A percentile compares a stretch with the other conserved stretches of the same genome.
These are phyloP conservation scores for Gymnopilus dilepis DNA, from an alignment of 768 basidiomycete species.

Conservation along the genomic window DNA sequence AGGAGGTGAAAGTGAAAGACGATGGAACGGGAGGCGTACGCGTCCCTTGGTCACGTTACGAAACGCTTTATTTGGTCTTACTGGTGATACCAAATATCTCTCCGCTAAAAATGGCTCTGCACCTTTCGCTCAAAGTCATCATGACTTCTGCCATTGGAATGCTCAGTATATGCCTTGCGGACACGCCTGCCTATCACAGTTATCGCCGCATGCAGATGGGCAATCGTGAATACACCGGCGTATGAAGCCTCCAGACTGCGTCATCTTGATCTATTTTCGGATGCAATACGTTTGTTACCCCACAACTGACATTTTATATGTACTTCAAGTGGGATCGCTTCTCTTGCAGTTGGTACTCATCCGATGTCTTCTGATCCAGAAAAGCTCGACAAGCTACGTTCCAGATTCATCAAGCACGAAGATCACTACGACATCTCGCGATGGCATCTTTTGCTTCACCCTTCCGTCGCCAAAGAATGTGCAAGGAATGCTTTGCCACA, in stretches of 20 bases:
- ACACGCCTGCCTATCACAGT: no score
- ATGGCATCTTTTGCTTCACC: slow-evolving; percentile 39
- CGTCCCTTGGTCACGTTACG: slow-evolving; percentile 24
- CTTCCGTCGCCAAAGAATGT: slow-evolving; percentile 30
- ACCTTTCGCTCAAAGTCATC: no score
- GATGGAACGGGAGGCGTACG: slow-evolving; percentile 19
- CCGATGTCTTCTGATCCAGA: slow-evolving; percentile 5
- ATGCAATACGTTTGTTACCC: not conserved
- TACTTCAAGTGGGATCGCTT: not conserved
- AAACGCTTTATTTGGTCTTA: slow-evolving; percentile 15
- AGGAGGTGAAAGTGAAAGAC: not conserved
- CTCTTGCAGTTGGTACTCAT: not conserved
- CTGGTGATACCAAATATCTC: slow-evolving; percentile 13
- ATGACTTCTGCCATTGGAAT: no score
- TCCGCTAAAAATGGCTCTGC: slow-evolving; percentile 31
- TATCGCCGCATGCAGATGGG: no score
- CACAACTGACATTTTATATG: not conserved
- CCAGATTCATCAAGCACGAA: slow-evolving; percentile 15
- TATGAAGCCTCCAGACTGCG: slow-evolving; percentile 12
- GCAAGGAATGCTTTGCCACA: slow-evolving; percentile 34
- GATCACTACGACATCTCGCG: slow-evolving; percentile 23
- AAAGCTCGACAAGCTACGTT: slow-evolving; percentile 7
- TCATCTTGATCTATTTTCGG: slow-evolving; percentile 7
- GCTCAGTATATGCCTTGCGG: no score
- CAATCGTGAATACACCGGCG: slow-evolving; percentile 14